These are phyloP conservation scores for Gaeumannomyces tritici DNA, from an alignment of 2,329 filamentous ascomycete species.

Conservation along the genomic window DNA sequence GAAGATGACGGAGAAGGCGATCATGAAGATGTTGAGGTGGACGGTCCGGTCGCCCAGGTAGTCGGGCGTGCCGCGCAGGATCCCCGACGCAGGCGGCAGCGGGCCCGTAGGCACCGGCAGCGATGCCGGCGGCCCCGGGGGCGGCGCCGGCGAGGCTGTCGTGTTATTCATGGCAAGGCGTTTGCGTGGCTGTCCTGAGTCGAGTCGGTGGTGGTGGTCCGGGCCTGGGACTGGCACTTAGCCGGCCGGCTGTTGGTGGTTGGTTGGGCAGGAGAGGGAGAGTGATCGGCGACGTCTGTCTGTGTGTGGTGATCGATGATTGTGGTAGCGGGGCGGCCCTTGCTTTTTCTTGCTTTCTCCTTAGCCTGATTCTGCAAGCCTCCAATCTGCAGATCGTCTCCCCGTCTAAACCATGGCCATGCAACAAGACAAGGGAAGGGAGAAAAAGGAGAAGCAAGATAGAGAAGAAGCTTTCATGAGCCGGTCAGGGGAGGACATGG, in stretches of 20 bases:
- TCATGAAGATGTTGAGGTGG: conserved; percentile 13
- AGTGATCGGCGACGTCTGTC: background rate
- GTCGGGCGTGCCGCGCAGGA: background rate
- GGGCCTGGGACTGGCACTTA: too few relatives aligned
- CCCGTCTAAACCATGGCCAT: background rate
- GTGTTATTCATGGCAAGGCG: too few relatives aligned
- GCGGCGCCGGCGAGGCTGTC: too few relatives aligned
- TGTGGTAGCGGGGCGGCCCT: background rate
- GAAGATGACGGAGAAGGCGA: conserved; percentile 18
- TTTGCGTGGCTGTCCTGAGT: background rate
- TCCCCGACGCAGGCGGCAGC: background rate
- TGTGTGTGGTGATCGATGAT: background rate
- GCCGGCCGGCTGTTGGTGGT: background rate
- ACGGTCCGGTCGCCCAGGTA: background rate
- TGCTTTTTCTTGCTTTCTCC: background rate
- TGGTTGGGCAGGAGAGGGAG: too few relatives aligned
- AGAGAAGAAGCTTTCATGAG: background rate
- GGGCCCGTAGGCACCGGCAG: too few relatives aligned
- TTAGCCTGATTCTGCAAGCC: too few relatives aligned
- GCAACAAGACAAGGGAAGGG: background rate
- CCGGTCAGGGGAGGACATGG: background rate
- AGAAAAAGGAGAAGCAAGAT: background rate
- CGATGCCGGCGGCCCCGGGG: too few relatives aligned
- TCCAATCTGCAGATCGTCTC: background rate
- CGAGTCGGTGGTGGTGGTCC: background rate